phyloP scores from a whole-genome alignment of 768 basidiomycete species.

The Infundibulicybe gibba region DNA sequence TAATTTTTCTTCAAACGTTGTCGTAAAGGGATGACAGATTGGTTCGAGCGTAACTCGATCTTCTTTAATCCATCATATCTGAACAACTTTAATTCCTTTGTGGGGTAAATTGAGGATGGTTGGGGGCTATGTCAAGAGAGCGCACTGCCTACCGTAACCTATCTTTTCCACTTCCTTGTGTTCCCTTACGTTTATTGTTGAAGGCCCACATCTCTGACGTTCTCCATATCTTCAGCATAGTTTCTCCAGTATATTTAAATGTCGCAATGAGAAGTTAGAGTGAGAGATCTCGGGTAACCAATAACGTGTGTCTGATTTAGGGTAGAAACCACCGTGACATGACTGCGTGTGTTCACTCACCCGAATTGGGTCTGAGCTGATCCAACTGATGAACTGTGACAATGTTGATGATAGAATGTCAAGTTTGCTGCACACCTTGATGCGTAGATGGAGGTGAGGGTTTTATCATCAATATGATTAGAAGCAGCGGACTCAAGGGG shows the following conservation, averaged over 20 bases:
- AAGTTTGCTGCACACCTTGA: conserved; percentile 42
- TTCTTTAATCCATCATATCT: conserved; percentile 48
- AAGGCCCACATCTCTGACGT: conserved; percentile 69
- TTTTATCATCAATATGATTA: no score
- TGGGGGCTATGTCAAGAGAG: neutral
- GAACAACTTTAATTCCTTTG: conserved; percentile 58
- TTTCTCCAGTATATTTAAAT: conserved; percentile 73
- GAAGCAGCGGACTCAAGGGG: no score
- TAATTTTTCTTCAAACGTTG: neutral
- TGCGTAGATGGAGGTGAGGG: no score
- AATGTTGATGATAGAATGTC: conserved; percentile 4
- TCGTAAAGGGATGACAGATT: no score
- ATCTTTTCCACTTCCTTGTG: conserved; percentile 62
- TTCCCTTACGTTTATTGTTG: conserved; percentile 78
- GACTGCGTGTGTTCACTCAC: conserved; percentile 51
- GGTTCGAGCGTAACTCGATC: no score
- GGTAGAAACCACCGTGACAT: conserved; percentile 63
- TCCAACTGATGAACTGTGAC: neutral
- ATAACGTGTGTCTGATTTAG: conserved; percentile 58
- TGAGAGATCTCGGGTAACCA: conserved; percentile 76
- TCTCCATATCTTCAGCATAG: conserved; percentile 63
- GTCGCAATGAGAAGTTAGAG: conserved; percentile 68
- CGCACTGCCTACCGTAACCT: conserved; percentile 70
- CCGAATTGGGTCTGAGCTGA: conserved; percentile 52
- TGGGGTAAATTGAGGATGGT: neutral